Evolutionary conservation across 2,329 filamentous ascomycete species (phyloP).

Genomic region (Scytalidium sp.): DNA sequence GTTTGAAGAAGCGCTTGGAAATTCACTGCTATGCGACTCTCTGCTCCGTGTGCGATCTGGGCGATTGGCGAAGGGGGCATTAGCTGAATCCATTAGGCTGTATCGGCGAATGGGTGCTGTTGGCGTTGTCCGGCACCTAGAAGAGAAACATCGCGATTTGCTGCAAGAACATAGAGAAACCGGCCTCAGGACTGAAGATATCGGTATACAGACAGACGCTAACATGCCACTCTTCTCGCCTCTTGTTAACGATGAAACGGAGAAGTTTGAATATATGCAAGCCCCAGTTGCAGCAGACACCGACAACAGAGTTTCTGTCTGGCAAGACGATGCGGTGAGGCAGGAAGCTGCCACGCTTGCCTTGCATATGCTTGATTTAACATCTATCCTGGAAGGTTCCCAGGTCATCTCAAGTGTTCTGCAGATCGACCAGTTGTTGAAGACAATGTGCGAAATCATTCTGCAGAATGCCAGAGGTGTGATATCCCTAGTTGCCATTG

Average conservation of each 20-base stretch:
- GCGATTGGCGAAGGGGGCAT: slow-evolving; percentile 61
- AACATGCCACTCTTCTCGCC: slow-evolving; percentile 48
- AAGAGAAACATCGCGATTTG: slow-evolving; percentile 62
- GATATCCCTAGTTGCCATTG: slow-evolving; percentile 66
- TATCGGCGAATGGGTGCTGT: slow-evolving; percentile 65
- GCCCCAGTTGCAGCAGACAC: slow-evolving; percentile 35
- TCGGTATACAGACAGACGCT: slow-evolving; percentile 66
- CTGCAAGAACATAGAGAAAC: slow-evolving; percentile 57
- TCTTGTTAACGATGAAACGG: slow-evolving; percentile 35
- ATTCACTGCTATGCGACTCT: slow-evolving; percentile 69
- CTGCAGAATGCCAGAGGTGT: slow-evolving; percentile 67
- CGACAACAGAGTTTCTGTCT: slow-evolving; percentile 54
- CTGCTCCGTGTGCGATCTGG: slow-evolving; percentile 60
- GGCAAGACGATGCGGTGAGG: slow-evolving; percentile 52
- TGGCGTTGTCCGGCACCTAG: slow-evolving; percentile 63
- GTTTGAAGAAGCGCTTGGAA: slow-evolving; percentile 67
- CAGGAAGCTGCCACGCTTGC: slow-evolving; percentile 59
- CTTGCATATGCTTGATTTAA: slow-evolving; percentile 75
- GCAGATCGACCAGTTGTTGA: slow-evolving; percentile 67
- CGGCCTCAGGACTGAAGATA: slow-evolving; percentile 52
- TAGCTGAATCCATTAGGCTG: slow-evolving; percentile 62
- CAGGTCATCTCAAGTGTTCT: slow-evolving; percentile 74
- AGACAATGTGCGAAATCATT: slow-evolving; percentile 75
- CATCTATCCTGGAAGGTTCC: slow-evolving; percentile 70
- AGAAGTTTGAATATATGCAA: slow-evolving; percentile 29